phyloP scores from a whole-genome alignment of 345 rosid species.

The Schrenkiella parvula region DNA sequence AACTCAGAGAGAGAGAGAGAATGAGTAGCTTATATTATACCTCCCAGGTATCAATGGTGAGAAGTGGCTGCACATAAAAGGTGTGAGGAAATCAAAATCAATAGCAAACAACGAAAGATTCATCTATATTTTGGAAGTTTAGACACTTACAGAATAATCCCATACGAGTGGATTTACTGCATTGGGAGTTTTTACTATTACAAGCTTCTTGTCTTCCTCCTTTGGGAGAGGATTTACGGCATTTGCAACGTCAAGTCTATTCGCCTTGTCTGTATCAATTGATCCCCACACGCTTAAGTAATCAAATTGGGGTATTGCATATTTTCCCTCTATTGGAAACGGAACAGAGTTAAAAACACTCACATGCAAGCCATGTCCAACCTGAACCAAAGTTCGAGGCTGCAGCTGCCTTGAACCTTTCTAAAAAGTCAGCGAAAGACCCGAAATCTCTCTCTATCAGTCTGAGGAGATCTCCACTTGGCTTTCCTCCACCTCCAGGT shows the following conservation, averaged over 20 bases:
- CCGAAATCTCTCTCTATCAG: constrained; percentile 84
- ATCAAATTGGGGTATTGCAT: not conserved
- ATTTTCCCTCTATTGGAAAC: not conserved
- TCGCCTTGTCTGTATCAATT: constrained; percentile 63
- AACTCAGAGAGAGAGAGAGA: not conserved
- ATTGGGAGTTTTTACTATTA: constrained; percentile 77
- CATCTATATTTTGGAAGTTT: not conserved
- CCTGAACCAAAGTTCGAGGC: constrained; percentile 90
- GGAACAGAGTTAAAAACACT: constrained; percentile 27
- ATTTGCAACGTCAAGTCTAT: constrained; percentile 60
- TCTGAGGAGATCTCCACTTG: constrained; percentile 67
- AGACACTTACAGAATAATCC: constrained; percentile 70
- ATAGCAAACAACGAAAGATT: not conserved
- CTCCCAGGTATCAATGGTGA: constrained; percentile 96
- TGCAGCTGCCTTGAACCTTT: constrained; percentile 65
- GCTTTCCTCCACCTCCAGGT: constrained; percentile 94
- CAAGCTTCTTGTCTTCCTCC: constrained; percentile 77
- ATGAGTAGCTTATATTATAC: constrained; percentile 33
- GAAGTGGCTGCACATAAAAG: constrained; percentile 73
- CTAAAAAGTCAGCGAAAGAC: constrained; percentile 52
- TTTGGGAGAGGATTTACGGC: constrained; percentile 63
- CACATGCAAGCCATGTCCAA: constrained; percentile 96
- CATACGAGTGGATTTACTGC: constrained; percentile 95
- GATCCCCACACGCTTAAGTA: not conserved
- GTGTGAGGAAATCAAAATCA: not conserved